These are phyloP conservation scores for Diutina mesorugosa DNA, from an alignment of 1,139 yeast species.

Conservation along the genomic window DNA sequence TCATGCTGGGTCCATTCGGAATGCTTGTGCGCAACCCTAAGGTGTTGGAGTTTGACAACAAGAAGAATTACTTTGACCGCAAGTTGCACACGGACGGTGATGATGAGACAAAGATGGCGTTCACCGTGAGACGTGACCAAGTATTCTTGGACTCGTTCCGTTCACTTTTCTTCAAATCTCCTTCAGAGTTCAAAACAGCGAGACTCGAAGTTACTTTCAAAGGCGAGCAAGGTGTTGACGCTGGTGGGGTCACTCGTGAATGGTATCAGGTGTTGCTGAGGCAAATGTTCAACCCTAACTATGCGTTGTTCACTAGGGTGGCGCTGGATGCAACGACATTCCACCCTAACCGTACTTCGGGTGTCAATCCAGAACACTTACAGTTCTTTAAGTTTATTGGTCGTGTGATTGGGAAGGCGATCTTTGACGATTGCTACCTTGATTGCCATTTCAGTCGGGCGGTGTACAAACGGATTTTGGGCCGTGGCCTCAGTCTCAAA, in stretches of 20 bases:
- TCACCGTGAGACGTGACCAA: conserved; percentile 75
- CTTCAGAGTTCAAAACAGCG: conserved; percentile 62
- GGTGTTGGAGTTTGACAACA: conserved; percentile 90
- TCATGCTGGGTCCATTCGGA: conserved; percentile 95
- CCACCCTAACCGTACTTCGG: conserved; percentile 90
- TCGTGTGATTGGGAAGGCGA: conserved; percentile 87
- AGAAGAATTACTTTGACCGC: conserved; percentile 73
- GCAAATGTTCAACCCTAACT: conserved; percentile 95
- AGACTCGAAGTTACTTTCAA: conserved; percentile 71
- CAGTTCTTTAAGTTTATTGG: conserved; percentile 94
- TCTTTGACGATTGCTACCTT: conserved; percentile 72
- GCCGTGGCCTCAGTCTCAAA: conserved; percentile 70
- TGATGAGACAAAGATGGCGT: conserved; percentile 37
- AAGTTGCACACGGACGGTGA: conserved; percentile 40
- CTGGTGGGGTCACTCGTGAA: conserved; percentile 96
- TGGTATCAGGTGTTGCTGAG: conserved; percentile 94
- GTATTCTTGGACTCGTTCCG: conserved; percentile 89
- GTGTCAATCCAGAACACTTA: conserved; percentile 86
- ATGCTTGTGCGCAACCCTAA: conserved; percentile 81
- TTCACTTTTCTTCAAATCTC: conserved; percentile 67
- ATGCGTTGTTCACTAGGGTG: conserved; percentile 86
- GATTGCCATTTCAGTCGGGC: conserved; percentile 96
- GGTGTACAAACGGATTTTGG: conserved; percentile 78
- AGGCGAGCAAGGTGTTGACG: conserved; percentile 96
- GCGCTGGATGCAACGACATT: conserved; percentile 88